Base-by-base conservation (phyloP, 495 filamentous ascomycete species). In the Penicillium paradoxum region DNA sequence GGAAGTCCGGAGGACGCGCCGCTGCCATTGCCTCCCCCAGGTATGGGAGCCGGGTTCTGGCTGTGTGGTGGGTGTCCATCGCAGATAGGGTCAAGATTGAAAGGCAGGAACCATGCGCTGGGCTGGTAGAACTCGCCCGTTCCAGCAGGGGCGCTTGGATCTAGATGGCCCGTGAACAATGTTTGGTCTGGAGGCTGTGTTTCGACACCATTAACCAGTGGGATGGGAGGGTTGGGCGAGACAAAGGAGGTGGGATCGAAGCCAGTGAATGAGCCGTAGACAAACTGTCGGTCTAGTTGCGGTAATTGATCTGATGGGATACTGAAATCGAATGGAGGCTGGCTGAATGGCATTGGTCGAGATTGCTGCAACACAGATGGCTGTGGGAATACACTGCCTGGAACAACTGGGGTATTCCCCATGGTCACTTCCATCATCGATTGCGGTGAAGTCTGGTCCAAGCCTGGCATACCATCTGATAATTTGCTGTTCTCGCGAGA, bases 61-160 rank as follows among this genome's bases (percentile, higher is more conserved):
- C 40, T 62, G 51, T 11, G 67, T 45, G 37, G 38, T 53, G 60
- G 54, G 22, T 49, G 51, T 5, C 19, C 53, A 24, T 25, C 57
- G 33, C 65, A 63, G 29, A 73, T 49, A 4, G 88, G 89, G 55
- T 90, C 87, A 71, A 92, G 82, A 61, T 96, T 97, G 72, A 96
- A 97, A 2, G 91, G 91, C 73, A 95, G 83, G 69, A 96, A 96
- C 91, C 91, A 97, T 19, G 91, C 90, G 48, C 84, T 90, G 1
- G 86, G 72, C 37, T 79, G 74, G 56, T 73, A 72, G 58, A 64
- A 74, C 41, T 76, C 73, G 39, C 68, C 72, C 1, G 66, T 64
- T 9, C 71, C 73, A 2, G 73, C 67, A 0, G 73, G 72, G 0
- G 71, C 70, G 36, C 66, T 62, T 24, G 72, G 69, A 30, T 75